A percentile compares a stretch with the other conserved stretches of the same genome.
phyloP scores from a whole-genome alignment of 2,329 filamentous ascomycete species.

The Fusarium sp. region DNA sequence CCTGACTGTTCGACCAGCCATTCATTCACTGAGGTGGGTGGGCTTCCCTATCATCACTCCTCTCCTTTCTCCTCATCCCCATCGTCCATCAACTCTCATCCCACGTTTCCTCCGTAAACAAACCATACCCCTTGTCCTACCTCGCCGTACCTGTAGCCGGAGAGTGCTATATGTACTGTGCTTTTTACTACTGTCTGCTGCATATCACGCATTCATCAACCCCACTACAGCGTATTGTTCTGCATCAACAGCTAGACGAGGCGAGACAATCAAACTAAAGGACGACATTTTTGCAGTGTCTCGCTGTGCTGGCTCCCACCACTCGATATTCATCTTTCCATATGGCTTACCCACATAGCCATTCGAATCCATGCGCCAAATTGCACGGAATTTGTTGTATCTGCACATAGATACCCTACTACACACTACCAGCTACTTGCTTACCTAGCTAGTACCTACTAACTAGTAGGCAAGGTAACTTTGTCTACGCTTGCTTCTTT shows the following conservation, averaged over 20 bases:
- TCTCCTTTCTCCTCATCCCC: constrained; percentile 13
- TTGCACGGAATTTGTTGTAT: constrained; percentile 14
- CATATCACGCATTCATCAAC: constrained; percentile 43
- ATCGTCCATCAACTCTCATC: constrained; percentile 33
- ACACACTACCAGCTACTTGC: neutral
- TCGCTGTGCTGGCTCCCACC: constrained; percentile 1
- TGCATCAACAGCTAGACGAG: constrained; percentile 26
- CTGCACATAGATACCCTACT: constrained; percentile 10
- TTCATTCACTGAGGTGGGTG: neutral
- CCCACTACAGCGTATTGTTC: constrained; percentile 41
- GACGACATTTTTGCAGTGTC: constrained; percentile 11
- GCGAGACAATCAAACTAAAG: constrained; percentile 13
- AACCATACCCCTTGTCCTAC: constrained; percentile 25
- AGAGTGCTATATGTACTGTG: constrained; percentile 12
- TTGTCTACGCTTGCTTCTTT: constrained; percentile 19
- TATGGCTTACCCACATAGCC: constrained; percentile 25
- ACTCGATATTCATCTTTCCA: constrained; percentile 5
- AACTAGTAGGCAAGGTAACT: neutral
- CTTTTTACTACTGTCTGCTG: constrained; percentile 31
- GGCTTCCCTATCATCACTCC: constrained; percentile 1
- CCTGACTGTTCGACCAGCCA: neutral
- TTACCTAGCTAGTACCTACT: neutral
- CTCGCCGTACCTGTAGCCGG: constrained; percentile 27
- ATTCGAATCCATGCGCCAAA: constrained; percentile 24
- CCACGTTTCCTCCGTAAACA: constrained; percentile 3